Percentiles rank a stretch among this genome's conserved stretches.
Conservation (phyloP, 2,329 filamentous ascomycete genomes). For the Diaporthe ampelina region DNA sequence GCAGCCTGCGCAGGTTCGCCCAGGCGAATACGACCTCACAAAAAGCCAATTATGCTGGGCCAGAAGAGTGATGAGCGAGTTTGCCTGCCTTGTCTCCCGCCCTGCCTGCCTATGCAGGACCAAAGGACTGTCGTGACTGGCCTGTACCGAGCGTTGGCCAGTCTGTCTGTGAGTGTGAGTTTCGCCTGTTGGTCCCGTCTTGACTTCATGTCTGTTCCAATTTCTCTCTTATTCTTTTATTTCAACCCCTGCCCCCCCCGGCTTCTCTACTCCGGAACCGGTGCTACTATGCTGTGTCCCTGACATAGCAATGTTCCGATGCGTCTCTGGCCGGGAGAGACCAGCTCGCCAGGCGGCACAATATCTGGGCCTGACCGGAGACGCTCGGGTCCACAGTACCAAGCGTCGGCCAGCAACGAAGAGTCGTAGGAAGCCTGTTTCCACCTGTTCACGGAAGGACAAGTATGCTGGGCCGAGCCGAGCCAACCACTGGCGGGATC, state of each 20-base stretch:
- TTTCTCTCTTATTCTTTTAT: too few relatives aligned
- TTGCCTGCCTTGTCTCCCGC: constrained; percentile 16
- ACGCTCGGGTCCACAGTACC: not conserved
- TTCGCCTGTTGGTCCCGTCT: not conserved
- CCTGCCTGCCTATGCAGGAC: constrained; percentile 3
- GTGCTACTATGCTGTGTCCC: constrained; percentile 2
- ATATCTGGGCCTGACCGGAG: not conserved
- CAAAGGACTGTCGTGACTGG: not conserved
- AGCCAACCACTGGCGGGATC: constrained; percentile 23
- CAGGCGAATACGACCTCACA: not conserved
- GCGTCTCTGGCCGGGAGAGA: constrained; percentile 1
- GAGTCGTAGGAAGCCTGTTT: not conserved
- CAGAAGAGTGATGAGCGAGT: not conserved
- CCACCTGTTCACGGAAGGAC: not conserved
- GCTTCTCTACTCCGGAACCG: not conserved
- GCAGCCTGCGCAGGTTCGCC: constrained; percentile 8
- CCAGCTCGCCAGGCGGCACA: not conserved
- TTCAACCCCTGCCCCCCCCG: too few relatives aligned
- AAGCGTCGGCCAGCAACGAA: constrained; percentile 3
- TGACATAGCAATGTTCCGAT: constrained; percentile 17
- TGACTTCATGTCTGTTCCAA: not conserved
- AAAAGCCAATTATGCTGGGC: not conserved
- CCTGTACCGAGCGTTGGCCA: not conserved
- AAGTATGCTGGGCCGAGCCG: constrained; percentile 13
- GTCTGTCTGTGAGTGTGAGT: not conserved